These are phyloP conservation scores for Petrea volubilis DNA, from an alignment of 257 asterid species.

Conservation along the genomic window DNA sequence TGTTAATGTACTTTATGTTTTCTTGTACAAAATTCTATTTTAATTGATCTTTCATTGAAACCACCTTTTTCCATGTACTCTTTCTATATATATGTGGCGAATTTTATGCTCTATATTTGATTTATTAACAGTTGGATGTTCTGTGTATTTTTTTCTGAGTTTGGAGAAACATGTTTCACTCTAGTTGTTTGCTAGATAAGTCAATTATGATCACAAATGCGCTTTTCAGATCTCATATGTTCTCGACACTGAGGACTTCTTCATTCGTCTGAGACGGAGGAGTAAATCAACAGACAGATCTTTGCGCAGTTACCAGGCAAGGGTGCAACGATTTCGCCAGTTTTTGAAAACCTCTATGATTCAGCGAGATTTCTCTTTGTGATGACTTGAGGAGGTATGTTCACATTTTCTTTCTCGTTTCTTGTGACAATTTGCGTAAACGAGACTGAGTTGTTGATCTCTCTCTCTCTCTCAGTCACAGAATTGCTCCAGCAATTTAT, in stretches of 20 bases:
- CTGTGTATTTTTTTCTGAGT: not conserved
- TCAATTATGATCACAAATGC: slow-evolving; percentile 10
- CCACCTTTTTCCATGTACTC: not conserved
- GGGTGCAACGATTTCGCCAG: slow-evolving; percentile 57
- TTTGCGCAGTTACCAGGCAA: slow-evolving; percentile 35
- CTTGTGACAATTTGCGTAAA: not conserved
- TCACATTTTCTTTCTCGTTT: not conserved
- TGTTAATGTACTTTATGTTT: not conserved
- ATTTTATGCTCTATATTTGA: not conserved
- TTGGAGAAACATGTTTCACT: not conserved
- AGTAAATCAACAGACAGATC: slow-evolving; percentile 35
- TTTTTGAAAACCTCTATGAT: slow-evolving; percentile 41
- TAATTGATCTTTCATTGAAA: not conserved
- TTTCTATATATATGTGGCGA: not conserved
- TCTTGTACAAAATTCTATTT: slow-evolving; percentile 2
- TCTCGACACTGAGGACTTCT: slow-evolving; percentile 91
- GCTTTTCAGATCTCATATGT: slow-evolving; percentile 83
- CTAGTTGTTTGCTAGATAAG: not conserved
- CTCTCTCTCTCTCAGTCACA: not conserved
- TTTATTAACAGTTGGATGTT: not conserved
- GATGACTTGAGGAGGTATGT: slow-evolving; percentile 24
- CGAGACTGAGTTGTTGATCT: not conserved
- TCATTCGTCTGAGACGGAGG: slow-evolving; percentile 66
- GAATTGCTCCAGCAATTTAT: slow-evolving; percentile 31
- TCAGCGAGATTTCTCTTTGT: slow-evolving; percentile 2